Percentiles rank a stretch among this genome's conserved stretches.
Conservation (phyloP, 345 rosid species). For the Adansonia digitata region DNA sequence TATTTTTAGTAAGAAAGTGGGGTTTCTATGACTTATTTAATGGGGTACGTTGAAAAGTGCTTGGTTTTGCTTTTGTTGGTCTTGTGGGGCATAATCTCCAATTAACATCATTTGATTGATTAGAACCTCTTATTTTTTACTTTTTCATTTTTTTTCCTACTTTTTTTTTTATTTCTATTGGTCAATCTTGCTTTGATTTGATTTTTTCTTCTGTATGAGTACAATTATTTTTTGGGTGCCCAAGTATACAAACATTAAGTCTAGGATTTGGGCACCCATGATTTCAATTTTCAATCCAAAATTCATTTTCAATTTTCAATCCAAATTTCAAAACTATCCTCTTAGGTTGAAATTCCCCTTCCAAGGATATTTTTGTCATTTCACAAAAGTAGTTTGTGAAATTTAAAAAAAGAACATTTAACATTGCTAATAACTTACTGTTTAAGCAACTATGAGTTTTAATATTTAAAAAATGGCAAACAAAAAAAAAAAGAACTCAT, state of each 20-base stretch:
- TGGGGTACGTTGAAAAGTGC: background rate
- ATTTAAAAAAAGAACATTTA: background rate
- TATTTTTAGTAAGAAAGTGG: background rate
- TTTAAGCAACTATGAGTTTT: background rate
- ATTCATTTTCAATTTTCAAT: too few species aligned
- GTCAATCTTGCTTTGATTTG: constrained; percentile 2
- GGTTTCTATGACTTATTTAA: background rate
- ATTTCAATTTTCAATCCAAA: too few species aligned
- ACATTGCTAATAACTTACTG: background rate
- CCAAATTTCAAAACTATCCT: background rate
- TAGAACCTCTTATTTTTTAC: background rate
- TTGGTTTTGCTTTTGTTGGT: background rate
- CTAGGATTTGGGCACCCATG: background rate
- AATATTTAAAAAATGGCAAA: background rate
- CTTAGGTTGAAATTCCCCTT: background rate
- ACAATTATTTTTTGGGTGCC: background rate
- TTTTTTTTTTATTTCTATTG: background rate
- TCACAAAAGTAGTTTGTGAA: background rate
- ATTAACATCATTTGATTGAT: background rate
- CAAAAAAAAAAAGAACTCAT: too few species aligned
- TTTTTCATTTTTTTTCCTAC: background rate
- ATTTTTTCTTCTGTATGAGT: background rate
- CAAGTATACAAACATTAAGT: background rate
- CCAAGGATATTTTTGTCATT: background rate
- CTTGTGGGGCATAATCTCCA: background rate